Base-by-base conservation (phyloP, 176 grass and related monocot species). In the Bromus sterilis region DNA sequence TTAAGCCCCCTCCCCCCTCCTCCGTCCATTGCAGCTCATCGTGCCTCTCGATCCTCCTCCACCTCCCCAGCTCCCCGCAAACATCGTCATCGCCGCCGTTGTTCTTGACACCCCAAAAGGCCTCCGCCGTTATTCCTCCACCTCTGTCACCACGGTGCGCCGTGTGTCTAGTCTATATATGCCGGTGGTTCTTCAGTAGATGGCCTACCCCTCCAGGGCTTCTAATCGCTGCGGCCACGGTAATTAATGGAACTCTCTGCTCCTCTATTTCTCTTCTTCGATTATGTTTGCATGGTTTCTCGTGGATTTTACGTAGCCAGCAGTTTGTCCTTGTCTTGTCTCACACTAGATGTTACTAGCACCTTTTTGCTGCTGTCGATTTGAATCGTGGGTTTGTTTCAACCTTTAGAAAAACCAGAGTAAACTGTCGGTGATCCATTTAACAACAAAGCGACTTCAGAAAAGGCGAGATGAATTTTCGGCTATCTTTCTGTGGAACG, bases 21-120 rank as follows among this genome's bases (percentile, higher is more conserved):
- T 71, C 77, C 79, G 84, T 88, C 82, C 78, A 58, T 89, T 21
- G 71, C 80, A 65, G 14, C 60, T 79, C 14, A 35, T 42, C 55
- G 41, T 32, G 16, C 74, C 6, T 42, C 79, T 77, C 36, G 6
- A 24, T 43, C 70, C 26, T 30, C 20, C 24, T 46, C 74, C 41
- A 36, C 34, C 5, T 79, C 71, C 18, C 9, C 75, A 71, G 71
- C 41, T 86, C 21, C 15, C 80, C 64, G 43, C 20, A 62, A 66
- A 29, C 72, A 35, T 89, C 83, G 83, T 66, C 34, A 70, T 85
- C 87, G 71, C 55, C 82, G 42, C 58, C 40, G 64, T 36, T 51
- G 73, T 73, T 66, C 61, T 36, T 66, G 81, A 43, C 65, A 32
- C 42, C 29, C 63, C 80, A 57, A 67, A 67, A 82, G 64, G 56